Conservation (phyloP, 352 stramenopile genomes). For the Phytophthora meadii region DNA sequence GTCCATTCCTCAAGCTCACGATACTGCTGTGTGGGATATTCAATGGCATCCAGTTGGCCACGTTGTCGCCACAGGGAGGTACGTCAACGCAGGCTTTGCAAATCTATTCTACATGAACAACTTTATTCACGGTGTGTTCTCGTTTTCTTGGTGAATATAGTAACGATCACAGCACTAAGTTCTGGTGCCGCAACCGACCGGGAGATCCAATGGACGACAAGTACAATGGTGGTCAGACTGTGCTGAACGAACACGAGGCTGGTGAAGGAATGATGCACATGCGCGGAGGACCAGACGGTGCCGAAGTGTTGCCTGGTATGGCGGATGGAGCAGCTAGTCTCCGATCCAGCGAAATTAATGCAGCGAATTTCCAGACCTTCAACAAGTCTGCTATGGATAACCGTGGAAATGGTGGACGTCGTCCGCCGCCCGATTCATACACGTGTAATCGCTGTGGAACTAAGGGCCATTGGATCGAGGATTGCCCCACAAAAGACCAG, state of each 20-base stretch:
- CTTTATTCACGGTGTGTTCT: conserved; percentile 9
- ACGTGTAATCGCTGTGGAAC: conserved; percentile 88
- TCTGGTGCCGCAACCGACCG: conserved; percentile 96
- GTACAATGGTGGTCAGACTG: conserved; percentile 81
- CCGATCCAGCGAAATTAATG: conserved; percentile 73
- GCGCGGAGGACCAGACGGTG: conserved; percentile 32
- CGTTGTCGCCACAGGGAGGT: conserved; percentile 94
- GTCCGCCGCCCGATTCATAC: conserved; percentile 83
- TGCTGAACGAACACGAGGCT: conserved; percentile 73
- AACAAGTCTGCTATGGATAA: conserved; percentile 46
- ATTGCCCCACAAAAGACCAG: conserved; percentile 88
- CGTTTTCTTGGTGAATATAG: conserved; percentile 34
- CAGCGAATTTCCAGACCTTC: conserved; percentile 77
- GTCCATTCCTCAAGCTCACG: conserved; percentile 92
- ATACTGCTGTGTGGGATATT: conserved; percentile 98
- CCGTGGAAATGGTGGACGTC: conserved; percentile 41
- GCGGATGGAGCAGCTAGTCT: conserved; percentile 60
- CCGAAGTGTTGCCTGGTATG: conserved; percentile 77
- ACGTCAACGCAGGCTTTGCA: conserved; percentile 7
- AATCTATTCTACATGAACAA: neutral
- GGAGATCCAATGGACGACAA: conserved; percentile 92
- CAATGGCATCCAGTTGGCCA: conserved; percentile 98
- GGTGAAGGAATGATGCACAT: conserved; percentile 42
- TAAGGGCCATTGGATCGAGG: conserved; percentile 90
- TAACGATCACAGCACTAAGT: conserved; percentile 98